Conservation (phyloP, 805 yeast genomes). For the Metschnikowia reukaufii region DNA sequence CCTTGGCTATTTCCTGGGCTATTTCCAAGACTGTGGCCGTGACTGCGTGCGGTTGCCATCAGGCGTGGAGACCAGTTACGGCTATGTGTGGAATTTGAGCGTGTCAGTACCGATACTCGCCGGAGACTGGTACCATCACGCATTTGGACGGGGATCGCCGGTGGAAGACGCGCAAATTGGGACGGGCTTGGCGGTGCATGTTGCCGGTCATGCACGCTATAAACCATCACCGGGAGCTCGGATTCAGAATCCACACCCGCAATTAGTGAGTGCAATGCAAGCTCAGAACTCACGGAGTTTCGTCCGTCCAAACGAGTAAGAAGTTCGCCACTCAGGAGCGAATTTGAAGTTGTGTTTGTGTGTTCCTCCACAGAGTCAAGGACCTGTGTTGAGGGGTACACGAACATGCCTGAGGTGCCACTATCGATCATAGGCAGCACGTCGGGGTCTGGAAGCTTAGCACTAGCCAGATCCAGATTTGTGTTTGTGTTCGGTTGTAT, state of each 20-base stretch:
- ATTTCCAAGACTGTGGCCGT: background rate
- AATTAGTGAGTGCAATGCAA: slow-evolving; percentile 18
- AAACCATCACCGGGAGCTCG: slow-evolving; percentile 31
- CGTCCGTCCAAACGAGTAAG: slow-evolving; percentile 11
- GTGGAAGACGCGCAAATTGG: slow-evolving; percentile 1
- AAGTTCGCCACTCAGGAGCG: slow-evolving; percentile 23
- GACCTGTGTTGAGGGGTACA: slow-evolving; percentile 4
- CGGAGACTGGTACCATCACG: slow-evolving; percentile 12
- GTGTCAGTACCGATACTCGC: background rate
- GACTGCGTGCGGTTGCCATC: background rate
- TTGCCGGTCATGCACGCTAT: slow-evolving; percentile 29
- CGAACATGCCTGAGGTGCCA: background rate
- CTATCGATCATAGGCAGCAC: slow-evolving; percentile 2
- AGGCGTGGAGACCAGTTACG: background rate
- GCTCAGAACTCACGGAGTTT: slow-evolving; percentile 6
- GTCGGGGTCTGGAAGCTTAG: slow-evolving; percentile 10
- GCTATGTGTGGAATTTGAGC: background rate
- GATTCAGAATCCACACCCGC: slow-evolving; percentile 30
- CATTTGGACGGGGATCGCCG: slow-evolving; percentile 8
- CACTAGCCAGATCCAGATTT: background rate
- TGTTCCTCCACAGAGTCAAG: slow-evolving; percentile 2
- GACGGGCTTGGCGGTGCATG: background rate
- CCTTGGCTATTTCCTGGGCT: too few relatives aligned
- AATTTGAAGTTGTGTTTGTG: slow-evolving; percentile 8
- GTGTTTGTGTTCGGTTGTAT: background rate